These are phyloP conservation scores for Saturnispora halmiae DNA, from an alignment of 805 yeast species.

Conservation along the genomic window DNA sequence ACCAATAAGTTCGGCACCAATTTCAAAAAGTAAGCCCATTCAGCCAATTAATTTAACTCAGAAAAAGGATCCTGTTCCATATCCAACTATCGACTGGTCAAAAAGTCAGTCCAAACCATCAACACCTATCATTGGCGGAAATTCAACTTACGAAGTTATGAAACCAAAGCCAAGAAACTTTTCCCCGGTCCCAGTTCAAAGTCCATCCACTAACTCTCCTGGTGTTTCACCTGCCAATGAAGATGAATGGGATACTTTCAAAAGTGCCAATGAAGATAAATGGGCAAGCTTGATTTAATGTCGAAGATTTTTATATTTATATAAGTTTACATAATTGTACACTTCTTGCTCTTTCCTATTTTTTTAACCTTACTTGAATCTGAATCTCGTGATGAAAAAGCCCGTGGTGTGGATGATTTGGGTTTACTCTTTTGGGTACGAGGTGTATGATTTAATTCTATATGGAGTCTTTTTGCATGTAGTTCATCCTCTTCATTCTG, in stretches of 20 bases:
- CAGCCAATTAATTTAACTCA: background rate
- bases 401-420: background rate
- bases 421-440: background rate
- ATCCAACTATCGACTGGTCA: background rate
- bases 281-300: conserved; percentile 14
- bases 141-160: background rate
- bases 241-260: conserved; percentile 14
- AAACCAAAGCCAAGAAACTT: conserved; percentile 2
- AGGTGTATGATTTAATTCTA: conserved; percentile 12
- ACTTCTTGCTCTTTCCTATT: conserved; percentile 2
- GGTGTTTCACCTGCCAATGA: conserved; percentile 4
- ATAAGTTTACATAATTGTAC: conserved; percentile 6
- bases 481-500: conserved; percentile 29
- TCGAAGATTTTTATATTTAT: background rate
- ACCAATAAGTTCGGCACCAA: background rate
- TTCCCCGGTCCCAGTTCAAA: no score
- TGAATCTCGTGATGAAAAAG: no score
- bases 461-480: conserved; percentile 24
- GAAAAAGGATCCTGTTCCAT: background rate
- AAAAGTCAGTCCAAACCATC: background rate
- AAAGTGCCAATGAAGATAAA: conserved; percentile 7
- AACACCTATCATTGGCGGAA: background rate
- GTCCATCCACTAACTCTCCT: no score
- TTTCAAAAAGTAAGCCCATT: background rate
- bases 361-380: conserved; percentile 1